Evolutionary conservation across 2,329 filamentous ascomycete genomes (phyloP).

Genomic region (Plenodomus lindquistii): DNA sequence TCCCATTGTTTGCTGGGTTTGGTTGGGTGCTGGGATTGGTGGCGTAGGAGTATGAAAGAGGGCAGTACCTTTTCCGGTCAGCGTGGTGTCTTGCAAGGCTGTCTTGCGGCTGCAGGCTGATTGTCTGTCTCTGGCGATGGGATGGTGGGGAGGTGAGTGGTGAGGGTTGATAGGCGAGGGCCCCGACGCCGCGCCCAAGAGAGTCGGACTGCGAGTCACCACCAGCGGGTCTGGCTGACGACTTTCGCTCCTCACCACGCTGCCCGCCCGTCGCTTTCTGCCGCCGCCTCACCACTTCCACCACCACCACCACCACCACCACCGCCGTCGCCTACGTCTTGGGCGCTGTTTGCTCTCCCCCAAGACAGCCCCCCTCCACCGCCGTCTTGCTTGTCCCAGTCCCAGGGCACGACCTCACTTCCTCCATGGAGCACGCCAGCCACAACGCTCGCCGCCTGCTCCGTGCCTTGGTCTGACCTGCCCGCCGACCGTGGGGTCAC

Average conservation of each 20-base stretch:
- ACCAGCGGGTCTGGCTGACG: slow-evolving; percentile 5
- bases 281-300: slow-evolving; percentile 8
- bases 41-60: slow-evolving; percentile 19
- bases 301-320: slow-evolving; percentile 8
- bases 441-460: slow-evolving; percentile 51
- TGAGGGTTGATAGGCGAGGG: neutral
- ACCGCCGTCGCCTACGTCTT: slow-evolving; percentile 22
- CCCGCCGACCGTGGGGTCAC: slow-evolving; percentile 57
- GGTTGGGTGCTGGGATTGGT: slow-evolving; percentile 11
- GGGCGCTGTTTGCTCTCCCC: slow-evolving; percentile 30
- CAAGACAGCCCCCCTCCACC: slow-evolving; percentile 17
- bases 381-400: slow-evolving; percentile 34
- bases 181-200: slow-evolving; percentile 4
- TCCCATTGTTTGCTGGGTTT: slow-evolving; percentile 50
- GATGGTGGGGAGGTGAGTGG: slow-evolving; percentile 3
- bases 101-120: slow-evolving; percentile 1
- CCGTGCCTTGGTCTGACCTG: slow-evolving; percentile 62
- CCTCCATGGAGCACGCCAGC: slow-evolving; percentile 64
- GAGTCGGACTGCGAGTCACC: slow-evolving; percentile 10
- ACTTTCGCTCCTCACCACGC: slow-evolving; percentile 14
- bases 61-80: slow-evolving; percentile 30
- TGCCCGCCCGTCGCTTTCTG: slow-evolving; percentile 9
- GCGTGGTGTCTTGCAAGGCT: slow-evolving; percentile 8
- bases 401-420: slow-evolving; percentile 36
- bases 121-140: slow-evolving; percentile 1